These are phyloP conservation scores for Mycosphaerelloides madeirae DNA, from an alignment of 2,329 filamentous ascomycete species.

Conservation along the genomic window DNA sequence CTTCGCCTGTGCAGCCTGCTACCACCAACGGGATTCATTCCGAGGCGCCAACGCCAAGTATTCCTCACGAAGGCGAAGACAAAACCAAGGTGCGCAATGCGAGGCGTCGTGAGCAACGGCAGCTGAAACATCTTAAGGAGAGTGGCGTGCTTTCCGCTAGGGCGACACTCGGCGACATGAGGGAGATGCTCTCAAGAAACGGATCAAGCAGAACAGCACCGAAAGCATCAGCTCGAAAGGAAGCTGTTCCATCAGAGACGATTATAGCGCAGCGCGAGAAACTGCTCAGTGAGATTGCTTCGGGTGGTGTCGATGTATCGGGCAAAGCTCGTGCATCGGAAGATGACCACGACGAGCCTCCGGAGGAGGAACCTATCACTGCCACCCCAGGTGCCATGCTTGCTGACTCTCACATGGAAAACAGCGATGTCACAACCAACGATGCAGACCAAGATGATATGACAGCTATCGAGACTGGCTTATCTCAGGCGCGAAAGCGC, in stretches of 20 bases:
- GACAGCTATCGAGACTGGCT: too few relatives aligned
- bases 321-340: background rate
- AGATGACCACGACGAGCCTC: constrained; percentile 19
- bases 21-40: background rate
- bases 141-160: constrained; percentile 48
- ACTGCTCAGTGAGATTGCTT: constrained; percentile 4
- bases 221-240: constrained; percentile 3
- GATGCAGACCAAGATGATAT: constrained; percentile 7
- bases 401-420: background rate
- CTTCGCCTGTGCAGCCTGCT: background rate
- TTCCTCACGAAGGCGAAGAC: constrained; percentile 45
- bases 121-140: constrained; percentile 50
- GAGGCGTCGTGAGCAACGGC: constrained; percentile 48
- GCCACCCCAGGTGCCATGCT: background rate
- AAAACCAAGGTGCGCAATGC: constrained; percentile 54
- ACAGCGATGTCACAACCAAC: constrained; percentile 9
- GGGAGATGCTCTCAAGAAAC: constrained; percentile 8
- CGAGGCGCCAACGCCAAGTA: background rate
- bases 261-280: constrained; percentile 3
- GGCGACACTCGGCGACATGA: constrained; percentile 49
- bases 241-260: background rate
- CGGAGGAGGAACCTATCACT: constrained; percentile 15
- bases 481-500: constrained; percentile 30
- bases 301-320: constrained; percentile 12
- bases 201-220: background rate